Percentiles rank a stretch among this genome's conserved stretches.
These are phyloP conservation scores for Verticillium nonalfalfae DNA, from an alignment of 2,329 filamentous ascomycete genomes.

Conservation along the genomic window DNA sequence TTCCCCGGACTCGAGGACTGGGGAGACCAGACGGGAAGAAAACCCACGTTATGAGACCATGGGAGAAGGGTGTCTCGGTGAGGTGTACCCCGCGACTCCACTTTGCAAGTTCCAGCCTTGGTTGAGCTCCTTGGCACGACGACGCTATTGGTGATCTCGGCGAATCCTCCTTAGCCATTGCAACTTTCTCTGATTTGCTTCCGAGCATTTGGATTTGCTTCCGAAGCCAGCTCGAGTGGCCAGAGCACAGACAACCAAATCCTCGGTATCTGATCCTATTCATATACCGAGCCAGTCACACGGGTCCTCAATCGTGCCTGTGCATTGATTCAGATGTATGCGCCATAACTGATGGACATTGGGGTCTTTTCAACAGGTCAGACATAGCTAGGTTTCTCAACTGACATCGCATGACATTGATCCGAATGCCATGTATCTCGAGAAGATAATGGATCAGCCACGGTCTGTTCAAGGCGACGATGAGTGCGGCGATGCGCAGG, in stretches of 20 bases:
- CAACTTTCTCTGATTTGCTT: background rate
- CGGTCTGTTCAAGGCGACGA: too few species aligned
- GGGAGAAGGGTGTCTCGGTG: background rate
- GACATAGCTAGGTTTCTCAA: too few species aligned
- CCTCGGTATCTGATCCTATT: background rate
- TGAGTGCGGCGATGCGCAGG: too few species aligned
- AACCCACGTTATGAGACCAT: background rate
- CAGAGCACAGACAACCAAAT: background rate
- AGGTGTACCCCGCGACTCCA: background rate
- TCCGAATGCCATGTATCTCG: too few species aligned
- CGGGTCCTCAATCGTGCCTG: background rate
- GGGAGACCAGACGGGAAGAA: background rate
- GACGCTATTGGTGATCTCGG: background rate
- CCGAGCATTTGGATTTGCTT: background rate
- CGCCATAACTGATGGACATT: background rate
- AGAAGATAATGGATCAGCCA: too few species aligned
- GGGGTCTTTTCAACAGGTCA: background rate
- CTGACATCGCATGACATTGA: too few species aligned
- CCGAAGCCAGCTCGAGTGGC: background rate
- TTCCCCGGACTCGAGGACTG: background rate
- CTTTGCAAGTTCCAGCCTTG: background rate
- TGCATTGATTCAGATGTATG: background rate
- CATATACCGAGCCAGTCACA: background rate
- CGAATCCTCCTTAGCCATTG: background rate
- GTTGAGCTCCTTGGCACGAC: background rate